phyloP scores from a whole-genome alignment of 108 stramenopile genomes.

The Mediolabrus comicus region DNA sequence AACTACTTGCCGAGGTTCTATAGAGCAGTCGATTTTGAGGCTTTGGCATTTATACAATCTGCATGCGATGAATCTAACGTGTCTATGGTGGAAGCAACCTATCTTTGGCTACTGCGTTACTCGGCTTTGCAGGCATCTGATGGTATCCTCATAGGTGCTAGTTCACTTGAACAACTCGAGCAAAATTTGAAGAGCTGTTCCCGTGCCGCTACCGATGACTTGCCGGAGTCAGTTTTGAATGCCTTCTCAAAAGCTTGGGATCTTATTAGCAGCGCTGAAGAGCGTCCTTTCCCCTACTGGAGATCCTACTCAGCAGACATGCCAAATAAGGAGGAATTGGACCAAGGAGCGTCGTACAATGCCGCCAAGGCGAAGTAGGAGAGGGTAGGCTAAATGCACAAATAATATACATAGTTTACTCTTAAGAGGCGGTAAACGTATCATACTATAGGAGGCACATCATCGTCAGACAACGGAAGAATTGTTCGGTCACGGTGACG shows the following conservation, averaged over 20 bases:
- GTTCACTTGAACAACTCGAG: slow-evolving; percentile 73
- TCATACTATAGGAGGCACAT: not conserved
- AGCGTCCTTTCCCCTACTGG: slow-evolving; percentile 84
- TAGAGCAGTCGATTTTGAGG: slow-evolving; percentile 75
- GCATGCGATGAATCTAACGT: slow-evolving; percentile 62
- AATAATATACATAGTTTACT: not conserved
- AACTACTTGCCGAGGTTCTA: slow-evolving; percentile 90
- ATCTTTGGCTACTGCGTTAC: slow-evolving; percentile 88
- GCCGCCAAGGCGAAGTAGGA: slow-evolving; percentile 63
- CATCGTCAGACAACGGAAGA: not conserved
- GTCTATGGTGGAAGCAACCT: slow-evolving; percentile 83
- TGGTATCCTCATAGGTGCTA: slow-evolving; percentile 85
- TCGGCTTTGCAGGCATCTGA: slow-evolving; percentile 64
- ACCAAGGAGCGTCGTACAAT: slow-evolving; percentile 79
- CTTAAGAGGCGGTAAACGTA: not conserved
- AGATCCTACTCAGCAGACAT: slow-evolving; percentile 80
- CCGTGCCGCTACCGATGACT: slow-evolving; percentile 30
- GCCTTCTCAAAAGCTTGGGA: slow-evolving; percentile 81
- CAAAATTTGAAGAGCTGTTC: slow-evolving; percentile 66
- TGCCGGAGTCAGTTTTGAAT: slow-evolving; percentile 46
- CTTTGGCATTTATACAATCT: slow-evolving; percentile 59
- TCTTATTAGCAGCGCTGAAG: slow-evolving; percentile 43
- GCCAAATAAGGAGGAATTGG: slow-evolving; percentile 69
- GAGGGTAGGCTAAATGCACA: not conserved
- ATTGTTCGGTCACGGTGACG: not conserved